phyloP scores from a whole-genome alignment of 495 filamentous ascomycete species.

The Xylaria palmicola region DNA sequence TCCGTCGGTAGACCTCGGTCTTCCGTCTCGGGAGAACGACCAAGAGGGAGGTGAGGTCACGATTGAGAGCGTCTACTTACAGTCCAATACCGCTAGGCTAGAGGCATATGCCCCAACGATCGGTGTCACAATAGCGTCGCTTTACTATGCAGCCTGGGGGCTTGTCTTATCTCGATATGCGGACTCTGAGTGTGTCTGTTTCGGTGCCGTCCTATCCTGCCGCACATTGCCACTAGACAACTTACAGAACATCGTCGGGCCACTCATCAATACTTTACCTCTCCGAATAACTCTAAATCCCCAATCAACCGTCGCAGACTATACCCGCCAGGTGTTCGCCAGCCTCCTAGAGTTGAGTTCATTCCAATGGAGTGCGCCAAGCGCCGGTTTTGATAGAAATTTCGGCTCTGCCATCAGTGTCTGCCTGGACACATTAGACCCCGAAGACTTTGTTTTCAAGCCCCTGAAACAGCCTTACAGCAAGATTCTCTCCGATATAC shows the following conservation, averaged over 20 bases:
- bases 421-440: not conserved
- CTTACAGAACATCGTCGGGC: conserved; percentile 21
- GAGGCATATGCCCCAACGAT: not conserved
- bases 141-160: conserved; percentile 10
- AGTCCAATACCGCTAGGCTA: not conserved
- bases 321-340: not conserved
- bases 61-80: too few relatives aligned
- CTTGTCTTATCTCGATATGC: conserved; percentile 11
- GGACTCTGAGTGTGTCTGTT: conserved; percentile 38
- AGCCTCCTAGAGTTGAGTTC: not conserved
- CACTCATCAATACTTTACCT: conserved; percentile 28
- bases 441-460: not conserved
- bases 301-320: not conserved
- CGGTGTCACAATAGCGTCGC: not conserved
- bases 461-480: not conserved
- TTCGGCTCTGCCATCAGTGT: not conserved
- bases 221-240: conserved; percentile 39
- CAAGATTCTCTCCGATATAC: not conserved
- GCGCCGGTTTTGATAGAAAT: not conserved
- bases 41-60: not conserved
- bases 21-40: not conserved
- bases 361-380: not conserved
- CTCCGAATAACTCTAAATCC: conserved; percentile 11
- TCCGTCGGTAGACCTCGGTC: not conserved
- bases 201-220: conserved; percentile 48